Percentiles rank a stretch among this genome's conserved stretches.
These are phyloP conservation scores for Penicillium verhagenii DNA, from an alignment of 495 filamentous ascomycete species.

Conservation along the genomic window DNA sequence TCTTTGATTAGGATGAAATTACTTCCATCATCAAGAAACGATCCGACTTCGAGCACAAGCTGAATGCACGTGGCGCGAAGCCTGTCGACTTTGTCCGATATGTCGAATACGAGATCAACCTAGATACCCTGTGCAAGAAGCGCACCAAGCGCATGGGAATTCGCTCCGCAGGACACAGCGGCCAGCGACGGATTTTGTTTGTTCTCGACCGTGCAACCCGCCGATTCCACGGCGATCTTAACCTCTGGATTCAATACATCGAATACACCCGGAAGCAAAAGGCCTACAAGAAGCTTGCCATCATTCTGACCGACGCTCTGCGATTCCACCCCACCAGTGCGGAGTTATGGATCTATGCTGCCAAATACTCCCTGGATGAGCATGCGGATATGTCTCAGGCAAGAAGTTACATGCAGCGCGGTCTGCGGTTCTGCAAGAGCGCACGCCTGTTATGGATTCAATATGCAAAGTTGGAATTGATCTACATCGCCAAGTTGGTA, in stretches of 20 bases:
- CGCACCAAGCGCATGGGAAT: conserved; percentile 76
- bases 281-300: conserved; percentile 74
- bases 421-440: conserved; percentile 79
- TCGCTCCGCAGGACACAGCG: conserved; percentile 58
- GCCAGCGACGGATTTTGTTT: conserved; percentile 80
- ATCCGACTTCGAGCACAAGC: conserved; percentile 87
- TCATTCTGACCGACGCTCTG: conserved; percentile 72
- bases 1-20: conserved; percentile 70
- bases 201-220: conserved; percentile 83
- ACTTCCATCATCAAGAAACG: conserved; percentile 80
- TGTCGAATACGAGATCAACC: conserved; percentile 85
- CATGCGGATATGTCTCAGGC: conserved; percentile 83
- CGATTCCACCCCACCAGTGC: conserved; percentile 81
- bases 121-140: conserved; percentile 78
- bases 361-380: conserved; percentile 68
- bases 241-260: conserved; percentile 91
- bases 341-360: conserved; percentile 86
- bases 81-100: conserved; percentile 82
- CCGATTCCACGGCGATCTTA: conserved; percentile 79
- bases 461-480: conserved; percentile 89
- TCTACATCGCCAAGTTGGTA: conserved; percentile 80
- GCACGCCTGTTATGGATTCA: conserved; percentile 76
- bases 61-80: conserved; percentile 75
- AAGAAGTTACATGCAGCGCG: conserved; percentile 83
- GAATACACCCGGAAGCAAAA: conserved; percentile 74